Base-by-base conservation (phyloP, 306 rosid species). In the Canavalia ensiformis region DNA sequence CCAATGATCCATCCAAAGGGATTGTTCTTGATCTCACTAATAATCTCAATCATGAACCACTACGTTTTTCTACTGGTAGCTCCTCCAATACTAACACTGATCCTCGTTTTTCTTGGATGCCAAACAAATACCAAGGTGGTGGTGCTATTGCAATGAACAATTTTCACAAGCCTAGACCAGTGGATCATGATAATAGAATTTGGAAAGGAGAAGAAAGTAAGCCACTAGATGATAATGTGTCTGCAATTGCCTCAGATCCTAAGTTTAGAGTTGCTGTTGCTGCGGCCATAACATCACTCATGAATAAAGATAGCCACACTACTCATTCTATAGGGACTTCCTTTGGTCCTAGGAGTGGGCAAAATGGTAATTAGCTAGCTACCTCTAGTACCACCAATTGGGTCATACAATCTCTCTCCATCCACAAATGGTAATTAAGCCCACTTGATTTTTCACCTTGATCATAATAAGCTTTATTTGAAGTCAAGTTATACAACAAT, bases 241-340 rank as follows among this genome's bases (percentile, higher is more conserved):
- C 90, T 0, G 90, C 94, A 2, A 91, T 93, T 84, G 92, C 98
- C 68, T 87, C 97, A 46, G 99, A 93, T 81, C 99, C 99, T 12
- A 90, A 89, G 74, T 93, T 93, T 89, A 90, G 97, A 83, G 92
- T 84, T 45, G 96, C 94, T 57, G 99, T 95, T 12, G 99, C 98
- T 1, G 97, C 97, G 6, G 98, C 97, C 2, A 88, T 91, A 70
- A 78, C 96, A 5, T 89, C 97, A 51, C 77, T 95, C 35, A 85
- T 95, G 76, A 89, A 86, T 79, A 94, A 87, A 87, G 94, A 92
- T 45, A 85, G 82, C 45, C 86, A 87, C 71, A 30, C 65, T 70
- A 63, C n/a, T 75, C 77, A 72, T 51, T 59, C 81, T 64, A 46
- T 52, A 11, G 71, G 72, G 2, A 50, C 76, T 91, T 73, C 77